phyloP scores from a whole-genome alignment of 1,284 basidiomycete genomes.

The Pseudozyma sp. region DNA sequence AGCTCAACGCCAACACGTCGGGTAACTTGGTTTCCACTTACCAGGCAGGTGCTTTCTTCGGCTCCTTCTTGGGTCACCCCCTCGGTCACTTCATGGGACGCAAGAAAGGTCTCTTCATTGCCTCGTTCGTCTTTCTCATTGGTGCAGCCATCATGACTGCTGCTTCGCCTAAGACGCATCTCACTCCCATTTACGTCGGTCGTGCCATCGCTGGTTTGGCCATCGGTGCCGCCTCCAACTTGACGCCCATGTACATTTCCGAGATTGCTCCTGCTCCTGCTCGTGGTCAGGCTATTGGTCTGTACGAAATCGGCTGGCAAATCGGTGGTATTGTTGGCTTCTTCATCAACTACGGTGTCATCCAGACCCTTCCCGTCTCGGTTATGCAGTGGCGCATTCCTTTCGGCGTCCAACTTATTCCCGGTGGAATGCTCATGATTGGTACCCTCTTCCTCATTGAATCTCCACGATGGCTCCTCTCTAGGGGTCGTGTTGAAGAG shows the following conservation, averaged over 20 bases:
- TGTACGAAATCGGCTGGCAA: conserved; percentile 72
- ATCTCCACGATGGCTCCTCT: conserved; percentile 76
- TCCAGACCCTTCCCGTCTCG: conserved; percentile 67
- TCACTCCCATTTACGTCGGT: conserved; percentile 66
- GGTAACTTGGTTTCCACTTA: conserved; percentile 73
- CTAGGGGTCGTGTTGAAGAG: conserved; percentile 70
- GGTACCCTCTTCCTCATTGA: conserved; percentile 73
- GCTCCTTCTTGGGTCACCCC: conserved; percentile 50
- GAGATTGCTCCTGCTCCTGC: conserved; percentile 71
- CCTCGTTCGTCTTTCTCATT: conserved; percentile 58
- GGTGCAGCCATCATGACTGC: conserved; percentile 62
- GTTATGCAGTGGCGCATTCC: conserved; percentile 73
- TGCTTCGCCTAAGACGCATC: conserved; percentile 29
- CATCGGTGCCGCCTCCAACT: conserved; percentile 67
- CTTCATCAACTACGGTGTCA: conserved; percentile 71
- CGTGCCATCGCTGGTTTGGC: conserved; percentile 70
- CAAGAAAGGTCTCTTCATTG: conserved; percentile 51
- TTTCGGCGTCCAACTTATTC: conserved; percentile 73
- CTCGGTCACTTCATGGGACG: conserved; percentile 41
- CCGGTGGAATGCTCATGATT: conserved; percentile 70
- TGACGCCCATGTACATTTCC: conserved; percentile 69
- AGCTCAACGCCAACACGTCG: conserved; percentile 62
- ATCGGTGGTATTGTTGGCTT: conserved; percentile 70
- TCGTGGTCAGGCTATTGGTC: conserved; percentile 72
- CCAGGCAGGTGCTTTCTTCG: conserved; percentile 70